phyloP scores from a whole-genome alignment of 2,329 filamentous ascomycete species.

The Aspergillus pseudoviridinutans region DNA sequence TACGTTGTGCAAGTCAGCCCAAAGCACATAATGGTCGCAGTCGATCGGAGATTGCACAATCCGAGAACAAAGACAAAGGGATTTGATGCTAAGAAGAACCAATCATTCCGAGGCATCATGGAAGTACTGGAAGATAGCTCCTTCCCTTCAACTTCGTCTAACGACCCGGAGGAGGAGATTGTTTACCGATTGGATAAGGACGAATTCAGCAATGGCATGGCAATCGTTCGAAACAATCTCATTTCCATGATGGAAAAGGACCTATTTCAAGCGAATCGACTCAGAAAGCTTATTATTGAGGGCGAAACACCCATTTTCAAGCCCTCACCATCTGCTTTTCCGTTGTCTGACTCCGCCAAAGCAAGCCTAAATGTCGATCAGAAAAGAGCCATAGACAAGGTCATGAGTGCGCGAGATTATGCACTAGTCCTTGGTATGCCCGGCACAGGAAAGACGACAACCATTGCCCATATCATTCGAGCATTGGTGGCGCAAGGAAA shows the following conservation, averaged over 20 bases:
- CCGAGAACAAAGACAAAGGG: constrained; percentile 69
- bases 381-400: constrained; percentile 79
- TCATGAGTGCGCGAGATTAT: constrained; percentile 93
- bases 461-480: constrained; percentile 94
- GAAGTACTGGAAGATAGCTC: constrained; percentile 62
- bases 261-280: constrained; percentile 64
- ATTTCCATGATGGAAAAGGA: constrained; percentile 85
- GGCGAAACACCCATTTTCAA: constrained; percentile 71
- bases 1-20: constrained; percentile 77
- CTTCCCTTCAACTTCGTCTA: constrained; percentile 18
- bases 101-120: constrained; percentile 89
- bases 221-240: constrained; percentile 87
- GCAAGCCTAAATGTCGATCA: constrained; percentile 82
- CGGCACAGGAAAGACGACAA: constrained; percentile 96
- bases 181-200: constrained; percentile 91
- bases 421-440: constrained; percentile 98
- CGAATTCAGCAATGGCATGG: constrained; percentile 98
- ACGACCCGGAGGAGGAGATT: constrained; percentile 48
- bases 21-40: constrained; percentile 75
- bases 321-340: constrained; percentile 58
- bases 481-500: constrained; percentile 85
- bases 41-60: constrained; percentile 86
- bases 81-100: constrained; percentile 73
- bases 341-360: constrained; percentile 51
- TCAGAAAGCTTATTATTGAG: constrained; percentile 78